phyloP scores from a whole-genome alignment of 768 basidiomycete species.

The Collybia mongolica region DNA sequence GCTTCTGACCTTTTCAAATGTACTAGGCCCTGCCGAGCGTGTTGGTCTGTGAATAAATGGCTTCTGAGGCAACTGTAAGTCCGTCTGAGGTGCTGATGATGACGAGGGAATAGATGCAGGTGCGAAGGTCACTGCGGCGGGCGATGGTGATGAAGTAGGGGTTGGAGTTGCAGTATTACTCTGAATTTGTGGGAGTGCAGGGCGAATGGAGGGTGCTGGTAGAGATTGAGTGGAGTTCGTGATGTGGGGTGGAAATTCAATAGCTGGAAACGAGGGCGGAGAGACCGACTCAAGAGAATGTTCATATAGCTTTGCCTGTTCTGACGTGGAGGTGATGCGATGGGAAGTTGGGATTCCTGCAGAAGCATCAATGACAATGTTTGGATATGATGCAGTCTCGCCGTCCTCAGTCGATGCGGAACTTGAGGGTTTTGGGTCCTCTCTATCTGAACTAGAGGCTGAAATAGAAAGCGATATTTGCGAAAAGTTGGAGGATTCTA shows the following conservation, averaged over 20 bases:
- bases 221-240: conserved; percentile 20
- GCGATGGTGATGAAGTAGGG: conserved; percentile 10
- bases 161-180: conserved; percentile 12
- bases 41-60: conserved; percentile 37
- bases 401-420: conserved; percentile 4
- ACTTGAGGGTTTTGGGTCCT: conserved; percentile 4
- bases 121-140: conserved; percentile 18
- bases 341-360: conserved; percentile 18
- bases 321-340: conserved; percentile 9
- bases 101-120: conserved; percentile 22
- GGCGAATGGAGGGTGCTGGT: conserved; percentile 13
- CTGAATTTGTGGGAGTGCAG: conserved; percentile 8
- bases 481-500: conserved; percentile 32
- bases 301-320: conserved; percentile 1
- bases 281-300: conserved; percentile 1
- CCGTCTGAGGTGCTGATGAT: conserved; percentile 18
- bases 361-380: conserved; percentile 44
- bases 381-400: conserved; percentile 30
- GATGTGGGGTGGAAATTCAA: conserved; percentile 8
- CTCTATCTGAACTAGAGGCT: conserved; percentile 12
- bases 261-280: conserved; percentile 9
- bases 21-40: conserved; percentile 65
- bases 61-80: conserved; percentile 21
- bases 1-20: conserved; percentile 77
- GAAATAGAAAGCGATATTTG: conserved; percentile 35